Base-by-base conservation (phyloP, 176 grass and related monocot genomes). In the Themeda triandra region DNA sequence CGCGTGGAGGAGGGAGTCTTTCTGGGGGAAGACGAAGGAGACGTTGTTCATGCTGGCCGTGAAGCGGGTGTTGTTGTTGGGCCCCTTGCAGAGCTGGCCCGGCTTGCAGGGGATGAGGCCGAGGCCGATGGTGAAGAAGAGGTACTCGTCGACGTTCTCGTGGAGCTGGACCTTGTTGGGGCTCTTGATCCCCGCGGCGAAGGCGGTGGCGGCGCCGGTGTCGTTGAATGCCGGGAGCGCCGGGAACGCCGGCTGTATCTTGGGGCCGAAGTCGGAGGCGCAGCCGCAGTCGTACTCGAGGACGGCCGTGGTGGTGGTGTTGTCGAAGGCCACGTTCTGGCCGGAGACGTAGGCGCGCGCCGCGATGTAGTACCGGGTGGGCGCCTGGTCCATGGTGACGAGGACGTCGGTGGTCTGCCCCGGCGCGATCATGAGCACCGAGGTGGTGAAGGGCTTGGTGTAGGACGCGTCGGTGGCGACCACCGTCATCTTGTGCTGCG, bases 341-440 rank as follows among this genome's bases (percentile, higher is more conserved):
- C 73, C 78, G 37, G 72, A 86, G 35, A 85, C 19, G 58, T 96
- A 96, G 12, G 88, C 88, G 21, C 62, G 86, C 32, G 91, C 88
- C 1, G 91, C 94, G 41, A 96, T 63, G 86, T 96, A 96, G 88
- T 96, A 96, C 4, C 91, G 81, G 3, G 91, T 83, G 59, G 85
- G 77, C 4, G 88, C 32, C 79, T 93, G 91, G 88, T 96, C 88
- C 88, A 91, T 93, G 83, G 71, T 86, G 72, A 96, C 94, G 18
- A 96, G 94, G 1, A 96, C 94, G 64, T 96, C 94, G 14, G 94
- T 96, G 66, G 94, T 96, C 77, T 96, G 94, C 1, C 94, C 94
- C 6, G 94, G 94, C n/a, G 70, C 71, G 13, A 96, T 53, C 94
- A 96, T 91, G 88, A 96, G 67, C 51, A 91, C 91, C 21, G 84